Percentiles rank a stretch among this genome's conserved stretches.
Evolutionary conservation across 23 red algal species (phyloP).

Genomic region (Porphyridium purpureum): DNA sequence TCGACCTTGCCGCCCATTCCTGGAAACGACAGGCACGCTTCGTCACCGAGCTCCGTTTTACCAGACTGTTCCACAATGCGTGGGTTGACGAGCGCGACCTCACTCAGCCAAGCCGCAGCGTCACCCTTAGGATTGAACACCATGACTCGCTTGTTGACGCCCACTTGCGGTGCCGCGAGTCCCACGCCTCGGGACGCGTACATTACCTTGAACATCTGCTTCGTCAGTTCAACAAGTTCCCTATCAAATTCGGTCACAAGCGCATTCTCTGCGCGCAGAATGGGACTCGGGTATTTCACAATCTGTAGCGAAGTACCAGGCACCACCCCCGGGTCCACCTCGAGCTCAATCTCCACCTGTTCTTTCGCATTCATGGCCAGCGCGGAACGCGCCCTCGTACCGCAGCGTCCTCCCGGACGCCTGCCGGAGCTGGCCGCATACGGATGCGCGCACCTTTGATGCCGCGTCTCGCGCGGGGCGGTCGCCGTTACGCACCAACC

Average conservation of each 20-base stretch:
- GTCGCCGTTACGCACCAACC: too few relatives aligned
- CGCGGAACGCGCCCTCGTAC: too few relatives aligned
- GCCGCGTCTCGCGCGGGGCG: too few relatives aligned
- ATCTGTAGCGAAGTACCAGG: conserved; percentile 45
- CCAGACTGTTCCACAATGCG: conserved; percentile 40
- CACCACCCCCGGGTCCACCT: conserved; percentile 1
- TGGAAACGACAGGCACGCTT: conserved; percentile 91
- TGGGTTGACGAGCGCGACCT: conserved; percentile 87
- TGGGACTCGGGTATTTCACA: conserved; percentile 65
- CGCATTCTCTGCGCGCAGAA: conserved; percentile 55
- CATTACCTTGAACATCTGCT: conserved; percentile 88
- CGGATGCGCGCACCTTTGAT: too few relatives aligned
- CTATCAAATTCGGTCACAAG: conserved; percentile 29
- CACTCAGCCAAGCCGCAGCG: conserved; percentile 31
- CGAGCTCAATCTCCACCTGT: not conserved
- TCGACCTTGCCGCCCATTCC: conserved; percentile 58
- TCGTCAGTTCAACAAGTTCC: conserved; percentile 22
- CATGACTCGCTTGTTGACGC: conserved; percentile 78
- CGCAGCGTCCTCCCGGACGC: too few relatives aligned
- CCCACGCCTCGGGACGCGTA: conserved; percentile 78
- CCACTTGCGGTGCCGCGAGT: conserved; percentile 75
- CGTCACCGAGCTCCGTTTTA: conserved; percentile 36
- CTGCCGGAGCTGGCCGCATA: too few relatives aligned
- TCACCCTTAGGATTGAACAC: conserved; percentile 83
- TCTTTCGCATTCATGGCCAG: too few relatives aligned